Percentiles rank a stretch among this genome's conserved stretches.
Conservation (phyloP, 106 monocot genomes). For the Agapanthus africanus region DNA sequence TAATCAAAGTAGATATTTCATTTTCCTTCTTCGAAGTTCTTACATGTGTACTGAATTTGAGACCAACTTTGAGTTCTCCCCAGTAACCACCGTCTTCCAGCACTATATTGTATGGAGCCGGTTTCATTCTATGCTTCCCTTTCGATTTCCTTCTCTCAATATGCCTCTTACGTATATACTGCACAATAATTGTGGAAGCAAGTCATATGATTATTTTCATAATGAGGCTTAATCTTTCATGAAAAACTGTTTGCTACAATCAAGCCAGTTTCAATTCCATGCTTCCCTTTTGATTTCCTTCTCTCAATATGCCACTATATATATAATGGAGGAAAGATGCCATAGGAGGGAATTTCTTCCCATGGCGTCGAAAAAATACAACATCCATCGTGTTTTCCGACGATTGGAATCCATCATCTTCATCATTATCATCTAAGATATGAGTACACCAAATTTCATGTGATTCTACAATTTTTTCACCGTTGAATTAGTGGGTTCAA, state of each 20-base stretch:
- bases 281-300: constrained; percentile 30
- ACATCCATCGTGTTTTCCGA: too few species aligned
- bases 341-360: too few species aligned
- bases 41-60: constrained; percentile 51
- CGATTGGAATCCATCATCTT: too few species aligned
- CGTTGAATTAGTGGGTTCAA: too few species aligned
- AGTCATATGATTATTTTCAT: background rate
- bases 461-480: too few species aligned
- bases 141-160: constrained; percentile 34
- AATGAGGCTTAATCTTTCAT: too few species aligned
- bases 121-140: constrained; percentile 43
- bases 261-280: constrained; percentile 49
- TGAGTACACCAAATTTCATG: too few species aligned
- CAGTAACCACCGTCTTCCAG: constrained; percentile 44
- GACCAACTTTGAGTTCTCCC: constrained; percentile 70
- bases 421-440: too few species aligned
- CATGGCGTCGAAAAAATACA: too few species aligned
- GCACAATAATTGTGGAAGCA: constrained; percentile 8
- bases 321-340: too few species aligned
- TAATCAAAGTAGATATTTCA: background rate
- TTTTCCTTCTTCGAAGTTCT: too few species aligned
- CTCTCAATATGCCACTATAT: constrained; percentile 36
- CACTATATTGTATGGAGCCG: constrained; percentile 62
- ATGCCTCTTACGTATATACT: constrained; percentile 51
- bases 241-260: too few species aligned